Conservation (phyloP, 495 filamentous ascomycete species). For the Aspergillus homomorphus region DNA sequence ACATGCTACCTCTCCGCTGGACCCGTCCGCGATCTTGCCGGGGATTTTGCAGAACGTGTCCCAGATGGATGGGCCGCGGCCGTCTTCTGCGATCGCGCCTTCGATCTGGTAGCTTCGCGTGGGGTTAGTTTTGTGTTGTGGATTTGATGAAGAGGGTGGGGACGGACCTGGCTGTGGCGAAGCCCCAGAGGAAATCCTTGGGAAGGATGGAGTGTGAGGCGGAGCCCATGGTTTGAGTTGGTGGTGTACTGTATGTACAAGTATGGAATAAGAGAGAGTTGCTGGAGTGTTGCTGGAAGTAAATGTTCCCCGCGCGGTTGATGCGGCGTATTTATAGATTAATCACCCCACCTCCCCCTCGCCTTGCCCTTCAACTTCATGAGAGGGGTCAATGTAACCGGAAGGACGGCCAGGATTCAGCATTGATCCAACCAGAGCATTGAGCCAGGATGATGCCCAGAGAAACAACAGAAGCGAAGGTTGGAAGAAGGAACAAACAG, state of each 20-base stretch:
- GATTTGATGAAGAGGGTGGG: background rate
- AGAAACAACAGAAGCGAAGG: conserved; percentile 3
- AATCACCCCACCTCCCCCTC: background rate
- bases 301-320: background rate
- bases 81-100: conserved; percentile 63
- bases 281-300: background rate
- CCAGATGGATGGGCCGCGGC: conserved; percentile 73
- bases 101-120: conserved; percentile 68
- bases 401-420: background rate
- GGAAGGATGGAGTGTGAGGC: conserved; percentile 48
- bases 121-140: conserved; percentile 5
- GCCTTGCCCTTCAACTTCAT: background rate
- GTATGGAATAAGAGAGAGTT: background rate
- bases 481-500: background rate
- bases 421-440: background rate
- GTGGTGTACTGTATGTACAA: background rate
- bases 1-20: conserved; percentile 66
- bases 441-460: conserved; percentile 23
- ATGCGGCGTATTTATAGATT: background rate
- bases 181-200: conserved; percentile 78
- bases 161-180: conserved; percentile 71
- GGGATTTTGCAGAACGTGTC: conserved; percentile 71
- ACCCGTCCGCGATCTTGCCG: conserved; percentile 70
- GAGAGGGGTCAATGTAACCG: background rate
- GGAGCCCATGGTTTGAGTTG: conserved; percentile 30